Conservation (phyloP, 2,329 filamentous ascomycete species). For the Verticillium klebahnii region DNA sequence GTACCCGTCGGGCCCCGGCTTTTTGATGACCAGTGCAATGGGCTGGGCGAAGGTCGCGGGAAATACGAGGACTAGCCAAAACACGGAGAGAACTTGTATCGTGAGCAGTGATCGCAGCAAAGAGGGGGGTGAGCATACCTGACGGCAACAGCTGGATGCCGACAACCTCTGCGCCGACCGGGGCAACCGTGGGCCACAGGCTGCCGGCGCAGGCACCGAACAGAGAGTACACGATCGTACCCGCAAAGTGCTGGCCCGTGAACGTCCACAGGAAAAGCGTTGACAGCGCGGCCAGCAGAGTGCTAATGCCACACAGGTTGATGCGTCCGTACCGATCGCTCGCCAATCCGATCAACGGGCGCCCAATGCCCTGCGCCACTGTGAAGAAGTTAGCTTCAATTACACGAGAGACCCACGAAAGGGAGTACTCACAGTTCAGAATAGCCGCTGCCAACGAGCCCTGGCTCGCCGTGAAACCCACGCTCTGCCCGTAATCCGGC, state of each 20-base stretch:
- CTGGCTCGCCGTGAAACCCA: constrained; percentile 63
- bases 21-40: constrained; percentile 54
- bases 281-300: constrained; percentile 59
- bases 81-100: constrained; percentile 53
- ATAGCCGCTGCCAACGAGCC: constrained; percentile 69
- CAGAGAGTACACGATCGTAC: constrained; percentile 67
- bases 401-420: background rate
- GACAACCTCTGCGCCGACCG: constrained; percentile 70
- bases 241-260: constrained; percentile 57
- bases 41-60: constrained; percentile 66
- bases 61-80: constrained; percentile 67
- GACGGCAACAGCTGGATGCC: constrained; percentile 65
- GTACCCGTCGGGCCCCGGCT: constrained; percentile 39
- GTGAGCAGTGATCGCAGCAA: background rate
- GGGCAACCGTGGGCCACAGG: constrained; percentile 65
- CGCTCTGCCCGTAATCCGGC: constrained; percentile 65
- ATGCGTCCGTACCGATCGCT: constrained; percentile 67
- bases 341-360: constrained; percentile 68
- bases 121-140: constrained; percentile 25
- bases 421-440: constrained; percentile 54
- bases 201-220: constrained; percentile 66
- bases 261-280: constrained; percentile 70
- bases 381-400: background rate
- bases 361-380: constrained; percentile 59
- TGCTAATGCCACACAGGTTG: constrained; percentile 65